A percentile compares a stretch with the other conserved stretches of the same genome.
Conservation (phyloP, 495 filamentous ascomycete species). For the Aspergillus affinis region DNA sequence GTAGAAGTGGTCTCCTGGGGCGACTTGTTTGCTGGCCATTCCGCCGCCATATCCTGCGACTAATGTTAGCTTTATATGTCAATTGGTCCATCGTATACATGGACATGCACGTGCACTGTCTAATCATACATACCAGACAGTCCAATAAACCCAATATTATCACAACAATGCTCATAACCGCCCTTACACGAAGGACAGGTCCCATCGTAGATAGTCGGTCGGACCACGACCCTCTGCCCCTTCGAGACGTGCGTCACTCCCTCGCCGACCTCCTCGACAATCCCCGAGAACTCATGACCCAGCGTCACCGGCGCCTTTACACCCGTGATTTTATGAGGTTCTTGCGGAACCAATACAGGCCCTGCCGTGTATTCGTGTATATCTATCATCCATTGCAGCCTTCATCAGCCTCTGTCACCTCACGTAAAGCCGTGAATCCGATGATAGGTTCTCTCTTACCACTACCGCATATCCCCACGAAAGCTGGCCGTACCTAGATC, state of each 20-base stretch:
- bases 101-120: neutral
- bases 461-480: slow-evolving; percentile 57
- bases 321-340: slow-evolving; percentile 58
- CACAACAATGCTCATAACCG: slow-evolving; percentile 55
- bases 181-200: slow-evolving; percentile 52
- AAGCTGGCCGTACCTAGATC: slow-evolving; percentile 50
- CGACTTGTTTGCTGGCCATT: slow-evolving; percentile 27
- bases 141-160: slow-evolving; percentile 60
- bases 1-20: slow-evolving; percentile 31
- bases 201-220: slow-evolving; percentile 60
- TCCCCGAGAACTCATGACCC: slow-evolving; percentile 64
- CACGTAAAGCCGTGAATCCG: neutral
- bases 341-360: slow-evolving; percentile 50
- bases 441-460: slow-evolving; percentile 34
- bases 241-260: slow-evolving; percentile 49
- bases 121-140: slow-evolving; percentile 48
- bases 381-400: neutral
- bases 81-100: neutral
- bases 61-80: neutral
- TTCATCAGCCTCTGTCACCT: too few species aligned
- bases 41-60: slow-evolving; percentile 29
- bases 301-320: slow-evolving; percentile 56
- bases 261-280: slow-evolving; percentile 56
- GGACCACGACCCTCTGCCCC: slow-evolving; percentile 57
- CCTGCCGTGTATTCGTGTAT: slow-evolving; percentile 13